Percentiles rank a stretch among this genome's conserved stretches.
Evolutionary conservation across 2,329 filamentous ascomycete species (phyloP).

Genomic region (Calonectria naviculata): DNA sequence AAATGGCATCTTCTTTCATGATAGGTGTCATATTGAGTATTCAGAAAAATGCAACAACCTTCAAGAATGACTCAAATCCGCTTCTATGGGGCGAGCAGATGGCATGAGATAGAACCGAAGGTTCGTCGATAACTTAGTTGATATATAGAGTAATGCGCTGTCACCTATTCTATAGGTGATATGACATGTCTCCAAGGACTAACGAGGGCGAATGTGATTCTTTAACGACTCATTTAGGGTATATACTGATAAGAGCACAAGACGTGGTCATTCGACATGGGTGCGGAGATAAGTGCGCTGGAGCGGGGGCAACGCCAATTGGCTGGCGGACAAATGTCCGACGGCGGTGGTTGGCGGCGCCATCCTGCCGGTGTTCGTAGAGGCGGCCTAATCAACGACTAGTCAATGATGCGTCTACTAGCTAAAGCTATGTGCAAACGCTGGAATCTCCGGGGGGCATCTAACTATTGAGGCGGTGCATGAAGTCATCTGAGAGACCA

Average conservation of each 20-base stretch:
- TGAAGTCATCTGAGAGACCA: too few species aligned
- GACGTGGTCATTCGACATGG: background rate
- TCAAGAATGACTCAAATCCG: background rate
- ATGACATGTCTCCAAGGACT: background rate
- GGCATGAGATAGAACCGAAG: background rate
- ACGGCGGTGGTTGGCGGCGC: background rate
- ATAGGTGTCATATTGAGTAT: background rate
- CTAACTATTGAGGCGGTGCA: too few species aligned
- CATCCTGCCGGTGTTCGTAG: too few species aligned
- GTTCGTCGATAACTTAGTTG: background rate
- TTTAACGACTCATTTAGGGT: background rate
- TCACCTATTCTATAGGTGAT: background rate
- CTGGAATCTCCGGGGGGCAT: too few species aligned
- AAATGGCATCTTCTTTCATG: background rate
- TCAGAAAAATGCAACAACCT: background rate
- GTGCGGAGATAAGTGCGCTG: background rate
- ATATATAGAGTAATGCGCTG: background rate
- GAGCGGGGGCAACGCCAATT: background rate
- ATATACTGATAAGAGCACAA: background rate
- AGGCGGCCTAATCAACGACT: too few species aligned
- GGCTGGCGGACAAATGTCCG: background rate
- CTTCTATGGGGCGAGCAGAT: background rate
- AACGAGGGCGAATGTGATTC: background rate
- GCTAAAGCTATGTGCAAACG: too few species aligned
- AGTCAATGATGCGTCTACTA: too few species aligned